Base-by-base conservation (phyloP, 2,329 filamentous ascomycete species). In the Anthostomella pinea region DNA sequence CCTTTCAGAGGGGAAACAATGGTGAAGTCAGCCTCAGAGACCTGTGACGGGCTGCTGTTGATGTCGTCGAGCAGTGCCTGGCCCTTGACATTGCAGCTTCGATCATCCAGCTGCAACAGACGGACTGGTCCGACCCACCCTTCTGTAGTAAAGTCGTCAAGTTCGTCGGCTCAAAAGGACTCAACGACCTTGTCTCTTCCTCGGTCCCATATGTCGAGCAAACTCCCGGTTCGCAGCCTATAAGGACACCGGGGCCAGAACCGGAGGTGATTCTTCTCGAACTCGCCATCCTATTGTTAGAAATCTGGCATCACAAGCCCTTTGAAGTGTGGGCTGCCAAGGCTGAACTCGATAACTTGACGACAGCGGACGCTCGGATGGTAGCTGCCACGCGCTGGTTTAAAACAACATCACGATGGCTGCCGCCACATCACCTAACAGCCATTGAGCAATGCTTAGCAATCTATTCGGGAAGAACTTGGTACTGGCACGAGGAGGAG, bases 261-360 rank as follows among this genome's bases (percentile, higher is more conserved):
- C 35, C 49, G 6, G 44, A 39, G 17, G 35, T 36, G 6, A 39
- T 42, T 6, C 39, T 54, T 8, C 32, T 54, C 9, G 51, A 54
- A 29, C 41, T 55, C 10, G 51, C 51, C 6, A 55, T 55, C 8
- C 30, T 55, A 6, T 33, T 54, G 6, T 35, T 55, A 5, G 51
- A 55, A 27, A 49, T 54, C 18, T 55, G 51, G 48, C 44, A 55
- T 26, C 39, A 46, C 14, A 38, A 29, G 35, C 38, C 43, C 3
- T 34, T 51, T 8, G 47, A 50, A 30, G 30, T 19, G 19, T 41
- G 33, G 24, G 27, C 20, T 15, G 21, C 9, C n/a, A 33, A 38
- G n/a, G 8, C 17, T n/a, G 33, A 30, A 5, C 21, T 37, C n/a
- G 21, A 21, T 8, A 17, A 11, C 11, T 31, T 30, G 13, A 22